Conservation (phyloP, 495 filamentous ascomycete genomes). For the Lentithecium fluviatile region DNA sequence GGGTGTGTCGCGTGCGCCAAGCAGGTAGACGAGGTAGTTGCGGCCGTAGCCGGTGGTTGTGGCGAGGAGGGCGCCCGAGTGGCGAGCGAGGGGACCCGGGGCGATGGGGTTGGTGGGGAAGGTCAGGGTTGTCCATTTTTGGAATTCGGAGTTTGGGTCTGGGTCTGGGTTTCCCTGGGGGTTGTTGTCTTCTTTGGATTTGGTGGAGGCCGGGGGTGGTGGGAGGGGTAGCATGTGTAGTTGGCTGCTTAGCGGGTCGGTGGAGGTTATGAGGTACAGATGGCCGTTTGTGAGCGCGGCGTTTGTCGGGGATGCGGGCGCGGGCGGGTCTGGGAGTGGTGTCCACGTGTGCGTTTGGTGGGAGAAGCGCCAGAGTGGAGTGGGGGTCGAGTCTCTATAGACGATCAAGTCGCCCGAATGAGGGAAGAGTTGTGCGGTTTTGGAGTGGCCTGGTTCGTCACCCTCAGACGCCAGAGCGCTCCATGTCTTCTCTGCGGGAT, state of each 20-base stretch:
- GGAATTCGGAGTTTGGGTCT: slow-evolving; percentile 38
- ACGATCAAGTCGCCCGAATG: not conserved
- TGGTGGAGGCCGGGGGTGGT: too few relatives aligned
- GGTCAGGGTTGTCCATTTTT: slow-evolving; percentile 46
- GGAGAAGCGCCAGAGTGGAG: slow-evolving; percentile 48
- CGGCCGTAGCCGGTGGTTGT: slow-evolving; percentile 53
- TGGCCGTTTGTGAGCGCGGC: slow-evolving; percentile 46
- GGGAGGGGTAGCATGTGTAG: slow-evolving; percentile 47
- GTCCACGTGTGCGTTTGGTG: slow-evolving; percentile 48
- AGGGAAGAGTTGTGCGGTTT: not conserved
- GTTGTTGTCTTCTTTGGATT: too few relatives aligned
- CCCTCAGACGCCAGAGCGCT: not conserved
- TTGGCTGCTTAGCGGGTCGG: slow-evolving; percentile 43
- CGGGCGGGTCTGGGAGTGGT: slow-evolving; percentile 44
- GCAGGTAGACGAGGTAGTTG: slow-evolving; percentile 54
- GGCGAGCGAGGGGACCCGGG: slow-evolving; percentile 49
- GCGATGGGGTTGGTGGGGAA: slow-evolving; percentile 52
- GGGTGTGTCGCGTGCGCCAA: slow-evolving; percentile 41
- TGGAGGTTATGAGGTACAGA: slow-evolving; percentile 48
- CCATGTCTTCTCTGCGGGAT: slow-evolving; percentile 38
- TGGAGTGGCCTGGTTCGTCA: not conserved
- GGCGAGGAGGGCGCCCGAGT: slow-evolving; percentile 48
- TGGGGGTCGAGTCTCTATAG: not conserved
- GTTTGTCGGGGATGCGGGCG: slow-evolving; percentile 30
- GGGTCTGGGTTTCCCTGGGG: too few relatives aligned